These are phyloP conservation scores for Penicillium sclerotigenum DNA, from an alignment of 2,329 filamentous ascomycete genomes.

Conservation along the genomic window DNA sequence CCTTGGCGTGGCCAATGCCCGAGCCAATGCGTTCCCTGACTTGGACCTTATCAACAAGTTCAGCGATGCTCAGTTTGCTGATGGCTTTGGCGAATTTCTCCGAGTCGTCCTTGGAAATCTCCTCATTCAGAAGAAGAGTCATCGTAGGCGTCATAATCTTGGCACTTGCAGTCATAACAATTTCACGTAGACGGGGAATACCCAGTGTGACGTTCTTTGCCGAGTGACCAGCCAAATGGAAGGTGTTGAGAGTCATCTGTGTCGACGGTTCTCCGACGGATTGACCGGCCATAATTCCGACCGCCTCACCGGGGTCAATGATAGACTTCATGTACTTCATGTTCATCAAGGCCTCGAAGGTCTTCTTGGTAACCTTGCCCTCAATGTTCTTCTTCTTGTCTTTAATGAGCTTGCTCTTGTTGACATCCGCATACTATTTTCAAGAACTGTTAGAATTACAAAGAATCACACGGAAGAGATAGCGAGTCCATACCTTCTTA, in stretches of 20 bases:
- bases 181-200: conserved; percentile 95
- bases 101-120: conserved; percentile 65
- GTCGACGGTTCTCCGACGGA: conserved; percentile 96
- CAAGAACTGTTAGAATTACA: conserved; percentile 17
- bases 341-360: conserved; percentile 78
- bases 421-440: conserved; percentile 70
- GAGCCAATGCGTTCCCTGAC: conserved; percentile 77
- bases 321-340: conserved; percentile 91
- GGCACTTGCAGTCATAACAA: conserved; percentile 92
- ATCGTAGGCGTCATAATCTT: conserved; percentile 78
- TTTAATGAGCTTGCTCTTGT: conserved; percentile 60
- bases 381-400: conserved; percentile 54
- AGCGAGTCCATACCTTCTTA: conserved; percentile 49
- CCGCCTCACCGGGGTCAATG: conserved; percentile 91
- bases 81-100: conserved; percentile 88
- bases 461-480: neutral
- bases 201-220: conserved; percentile 98
- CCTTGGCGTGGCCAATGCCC: conserved; percentile 64
- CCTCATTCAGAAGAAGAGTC: conserved; percentile 72
- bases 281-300: conserved; percentile 94
- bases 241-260: conserved; percentile 99
- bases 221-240: conserved; percentile 97
- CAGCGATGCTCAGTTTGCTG: conserved; percentile 76
- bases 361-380: conserved; percentile 59
- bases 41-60: conserved; percentile 75